Evolutionary conservation across 2,329 filamentous ascomycete species (phyloP).

Genomic region (Amesomyces nigricolor): DNA sequence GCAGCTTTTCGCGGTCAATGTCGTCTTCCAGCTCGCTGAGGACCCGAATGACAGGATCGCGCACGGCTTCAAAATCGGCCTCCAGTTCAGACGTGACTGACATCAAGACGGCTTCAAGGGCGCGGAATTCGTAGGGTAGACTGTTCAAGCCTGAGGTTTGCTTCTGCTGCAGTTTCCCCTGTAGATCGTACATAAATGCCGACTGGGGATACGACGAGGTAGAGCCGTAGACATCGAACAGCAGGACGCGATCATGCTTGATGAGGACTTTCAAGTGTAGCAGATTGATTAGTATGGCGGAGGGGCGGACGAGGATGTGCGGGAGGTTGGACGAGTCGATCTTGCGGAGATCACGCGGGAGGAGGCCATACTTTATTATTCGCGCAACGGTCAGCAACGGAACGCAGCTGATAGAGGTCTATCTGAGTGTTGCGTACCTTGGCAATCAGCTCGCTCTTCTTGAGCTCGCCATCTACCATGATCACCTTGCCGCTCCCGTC

Average conservation of each 20-base stretch:
- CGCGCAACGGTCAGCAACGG: slow-evolving; percentile 18
- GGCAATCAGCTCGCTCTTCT: slow-evolving; percentile 93
- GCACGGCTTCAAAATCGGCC: slow-evolving; percentile 88
- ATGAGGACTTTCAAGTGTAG: slow-evolving; percentile 95
- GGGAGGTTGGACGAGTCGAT: slow-evolving; percentile 95
- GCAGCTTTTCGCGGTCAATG: slow-evolving; percentile 89
- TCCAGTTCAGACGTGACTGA: slow-evolving; percentile 89
- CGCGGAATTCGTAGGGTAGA: slow-evolving; percentile 91
- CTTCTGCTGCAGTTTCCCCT: slow-evolving; percentile 85
- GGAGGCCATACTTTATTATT: slow-evolving; percentile 84
- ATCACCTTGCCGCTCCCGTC: slow-evolving; percentile 90
- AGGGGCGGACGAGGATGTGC: slow-evolving; percentile 88
- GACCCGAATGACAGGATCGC: slow-evolving; percentile 85
- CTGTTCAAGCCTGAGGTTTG: slow-evolving; percentile 53
- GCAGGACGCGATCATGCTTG: slow-evolving; percentile 82
- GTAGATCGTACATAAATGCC: slow-evolving; percentile 94
- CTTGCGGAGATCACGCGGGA: slow-evolving; percentile 92
- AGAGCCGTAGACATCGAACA: slow-evolving; percentile 94
- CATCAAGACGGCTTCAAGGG: slow-evolving; percentile 89
- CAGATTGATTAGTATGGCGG: slow-evolving; percentile 89
- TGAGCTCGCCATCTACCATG: slow-evolving; percentile 82
- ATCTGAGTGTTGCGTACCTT: slow-evolving; percentile 41
- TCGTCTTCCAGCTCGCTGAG: slow-evolving; percentile 90
- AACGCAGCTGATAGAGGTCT: neutral
- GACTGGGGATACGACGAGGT: slow-evolving; percentile 74